These are phyloP conservation scores for Erodium moschatum DNA, from an alignment of 441 rosid genomes.

Conservation along the genomic window DNA sequence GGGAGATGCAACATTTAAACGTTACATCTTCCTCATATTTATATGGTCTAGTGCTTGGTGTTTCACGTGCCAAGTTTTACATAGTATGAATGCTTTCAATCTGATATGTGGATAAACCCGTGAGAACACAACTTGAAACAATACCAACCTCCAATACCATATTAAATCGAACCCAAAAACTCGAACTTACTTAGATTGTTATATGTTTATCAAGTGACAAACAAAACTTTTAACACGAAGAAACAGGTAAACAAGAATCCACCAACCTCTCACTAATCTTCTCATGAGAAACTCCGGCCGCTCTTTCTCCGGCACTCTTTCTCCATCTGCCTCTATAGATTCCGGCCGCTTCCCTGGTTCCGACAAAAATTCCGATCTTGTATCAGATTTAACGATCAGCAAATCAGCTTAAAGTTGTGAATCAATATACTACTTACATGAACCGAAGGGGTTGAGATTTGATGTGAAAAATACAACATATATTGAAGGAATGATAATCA, in stretches of 20 bases:
- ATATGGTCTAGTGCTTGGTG: no score
- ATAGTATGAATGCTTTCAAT: no score
- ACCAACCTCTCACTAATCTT: slow-evolving; percentile 28
- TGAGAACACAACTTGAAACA: no score
- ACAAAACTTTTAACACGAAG: not conserved
- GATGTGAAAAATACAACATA: not conserved
- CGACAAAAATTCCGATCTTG: not conserved
- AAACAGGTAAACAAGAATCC: not conserved
- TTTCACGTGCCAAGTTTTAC: no score
- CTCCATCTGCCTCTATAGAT: not conserved
- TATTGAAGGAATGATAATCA: not conserved
- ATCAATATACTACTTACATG: not conserved
- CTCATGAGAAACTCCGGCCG: slow-evolving; percentile 13
- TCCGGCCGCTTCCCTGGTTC: slow-evolving; percentile 18
- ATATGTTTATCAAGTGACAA: no score
- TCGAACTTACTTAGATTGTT: no score
- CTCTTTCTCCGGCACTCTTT: slow-evolving; percentile 9
- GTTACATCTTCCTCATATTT: no score
- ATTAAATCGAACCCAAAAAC: no score
- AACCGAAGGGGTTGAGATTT: not conserved
- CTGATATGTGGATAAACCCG: no score
- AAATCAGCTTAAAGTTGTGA: not conserved
- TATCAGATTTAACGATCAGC: no score
- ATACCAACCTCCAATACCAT: no score
- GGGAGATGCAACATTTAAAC: no score